phyloP scores from a whole-genome alignment of 2,329 filamentous ascomycete genomes.

The Paecilomyces fulvus region DNA sequence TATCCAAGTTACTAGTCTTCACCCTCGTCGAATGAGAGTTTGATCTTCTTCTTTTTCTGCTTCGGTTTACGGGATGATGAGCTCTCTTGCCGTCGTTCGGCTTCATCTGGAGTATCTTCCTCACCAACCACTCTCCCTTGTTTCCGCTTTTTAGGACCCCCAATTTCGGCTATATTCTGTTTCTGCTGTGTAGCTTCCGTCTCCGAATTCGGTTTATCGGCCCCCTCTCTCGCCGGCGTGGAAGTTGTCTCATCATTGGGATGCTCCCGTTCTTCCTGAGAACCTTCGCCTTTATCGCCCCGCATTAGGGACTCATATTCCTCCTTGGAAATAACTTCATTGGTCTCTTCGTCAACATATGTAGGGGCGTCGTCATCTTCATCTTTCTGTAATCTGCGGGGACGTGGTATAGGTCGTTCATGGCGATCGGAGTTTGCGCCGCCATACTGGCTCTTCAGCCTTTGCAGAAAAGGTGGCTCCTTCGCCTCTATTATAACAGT shows the following conservation, averaged over 20 bases:
- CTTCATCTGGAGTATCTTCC: conserved; percentile 15
- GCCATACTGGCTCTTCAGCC: conserved; percentile 30
- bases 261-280: conserved; percentile 7
- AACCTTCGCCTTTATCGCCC: conserved; percentile 13
- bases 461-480: conserved; percentile 36
- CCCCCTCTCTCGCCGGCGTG: background rate
- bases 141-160: conserved; percentile 34
- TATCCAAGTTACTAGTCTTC: conserved; percentile 3
- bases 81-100: conserved; percentile 15
- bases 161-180: conserved; percentile 33
- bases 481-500: conserved; percentile 25
- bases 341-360: conserved; percentile 37
- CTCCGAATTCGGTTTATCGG: conserved; percentile 1
- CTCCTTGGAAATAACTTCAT: conserved; percentile 36
- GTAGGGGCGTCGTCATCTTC: conserved; percentile 35
- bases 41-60: conserved; percentile 37
- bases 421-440: conserved; percentile 26
- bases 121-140: conserved; percentile 33
- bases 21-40: conserved; percentile 38
- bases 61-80: conserved; percentile 25
- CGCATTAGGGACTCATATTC: conserved; percentile 33
- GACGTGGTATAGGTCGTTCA: conserved; percentile 27
- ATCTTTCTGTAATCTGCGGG: conserved; percentile 26
- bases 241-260: conserved; percentile 8
- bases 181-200: conserved; percentile 11